Conservation (phyloP, 2,329 filamentous ascomycete genomes). For the Tolypocladium inflatum region DNA sequence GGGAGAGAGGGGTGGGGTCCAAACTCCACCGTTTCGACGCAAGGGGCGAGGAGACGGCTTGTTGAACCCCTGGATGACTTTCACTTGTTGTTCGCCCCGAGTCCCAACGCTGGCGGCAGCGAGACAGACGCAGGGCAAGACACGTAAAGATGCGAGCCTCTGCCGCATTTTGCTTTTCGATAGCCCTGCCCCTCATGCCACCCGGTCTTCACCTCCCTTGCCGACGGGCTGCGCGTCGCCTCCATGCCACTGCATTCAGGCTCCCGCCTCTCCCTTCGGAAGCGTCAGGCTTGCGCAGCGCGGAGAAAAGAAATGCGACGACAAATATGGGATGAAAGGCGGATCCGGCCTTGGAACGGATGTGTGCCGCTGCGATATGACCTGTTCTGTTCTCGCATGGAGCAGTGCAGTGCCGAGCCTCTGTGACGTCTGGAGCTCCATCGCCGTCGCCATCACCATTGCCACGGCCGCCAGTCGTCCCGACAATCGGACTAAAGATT, state of each 20-base stretch:
- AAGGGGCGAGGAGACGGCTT: background rate
- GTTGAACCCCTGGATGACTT: background rate
- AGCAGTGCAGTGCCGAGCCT: background rate
- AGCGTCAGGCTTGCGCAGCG: background rate
- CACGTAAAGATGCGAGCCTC: background rate
- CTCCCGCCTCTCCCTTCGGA: background rate
- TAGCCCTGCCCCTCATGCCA: background rate
- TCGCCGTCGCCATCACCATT: background rate
- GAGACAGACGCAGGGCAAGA: background rate
- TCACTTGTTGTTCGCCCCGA: background rate
- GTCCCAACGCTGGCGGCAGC: background rate
- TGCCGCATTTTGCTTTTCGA: background rate
- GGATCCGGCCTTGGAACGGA: background rate
- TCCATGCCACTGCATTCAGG: background rate
- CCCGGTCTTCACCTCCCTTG: background rate
- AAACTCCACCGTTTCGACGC: background rate
- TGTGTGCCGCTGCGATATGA: background rate
- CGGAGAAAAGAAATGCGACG: background rate
- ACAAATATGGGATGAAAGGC: background rate
- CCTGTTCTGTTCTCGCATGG: background rate
- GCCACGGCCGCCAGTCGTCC: background rate
- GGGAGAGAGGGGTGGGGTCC: background rate
- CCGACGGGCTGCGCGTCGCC: background rate
- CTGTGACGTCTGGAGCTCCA: background rate
- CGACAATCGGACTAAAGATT: background rate